Conservation (phyloP, 768 basidiomycete species). For the Clitopilus passeckerianus region DNA sequence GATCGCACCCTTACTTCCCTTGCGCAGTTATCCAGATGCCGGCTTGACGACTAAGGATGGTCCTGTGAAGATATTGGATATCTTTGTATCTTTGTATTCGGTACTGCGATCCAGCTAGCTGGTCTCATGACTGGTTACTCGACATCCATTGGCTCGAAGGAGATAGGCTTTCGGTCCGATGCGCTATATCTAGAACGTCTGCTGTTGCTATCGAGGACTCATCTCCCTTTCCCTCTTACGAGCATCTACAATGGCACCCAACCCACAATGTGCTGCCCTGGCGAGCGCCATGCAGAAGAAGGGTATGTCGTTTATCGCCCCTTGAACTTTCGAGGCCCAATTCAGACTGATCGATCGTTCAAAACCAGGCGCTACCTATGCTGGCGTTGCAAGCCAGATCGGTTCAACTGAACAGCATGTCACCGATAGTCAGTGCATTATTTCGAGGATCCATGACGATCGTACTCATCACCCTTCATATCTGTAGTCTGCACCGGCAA, state of each 20-base stretch:
- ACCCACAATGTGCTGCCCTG: constrained; percentile 1
- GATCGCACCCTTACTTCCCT: no score
- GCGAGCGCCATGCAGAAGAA: neutral
- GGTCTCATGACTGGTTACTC: no score
- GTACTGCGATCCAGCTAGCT: no score
- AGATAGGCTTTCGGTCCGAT: neutral
- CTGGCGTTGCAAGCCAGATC: neutral
- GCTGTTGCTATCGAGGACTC: neutral
- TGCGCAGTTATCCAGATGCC: no score
- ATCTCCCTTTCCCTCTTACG: neutral
- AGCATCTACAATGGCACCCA: neutral
- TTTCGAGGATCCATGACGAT: neutral
- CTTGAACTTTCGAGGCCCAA: neutral
- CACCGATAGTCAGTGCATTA: neutral
- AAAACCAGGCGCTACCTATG: neutral
- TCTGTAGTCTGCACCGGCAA: neutral
- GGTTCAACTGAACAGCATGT: neutral
- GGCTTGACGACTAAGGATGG: no score
- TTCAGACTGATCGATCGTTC: neutral
- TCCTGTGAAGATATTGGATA: no score
- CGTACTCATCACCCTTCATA: neutral
- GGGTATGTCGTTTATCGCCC: neutral
- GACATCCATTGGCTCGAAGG: neutral
- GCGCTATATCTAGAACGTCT: neutral
- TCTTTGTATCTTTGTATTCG: no score